Conservation (phyloP, 164 flowering plant genomes). For the Magnolia officinalis region DNA sequence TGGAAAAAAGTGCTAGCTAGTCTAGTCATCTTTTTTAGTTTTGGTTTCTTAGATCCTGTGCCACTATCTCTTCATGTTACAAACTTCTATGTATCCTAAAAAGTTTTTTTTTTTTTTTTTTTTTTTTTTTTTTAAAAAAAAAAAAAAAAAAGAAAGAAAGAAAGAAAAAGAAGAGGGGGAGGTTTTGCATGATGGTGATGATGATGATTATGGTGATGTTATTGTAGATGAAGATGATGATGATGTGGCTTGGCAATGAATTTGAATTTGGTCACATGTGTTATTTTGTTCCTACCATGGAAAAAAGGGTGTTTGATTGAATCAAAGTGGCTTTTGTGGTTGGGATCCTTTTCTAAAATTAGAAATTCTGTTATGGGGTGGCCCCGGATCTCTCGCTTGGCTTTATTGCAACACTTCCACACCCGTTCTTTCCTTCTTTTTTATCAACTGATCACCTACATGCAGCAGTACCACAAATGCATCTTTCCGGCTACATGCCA, state of each 20-base stretch:
- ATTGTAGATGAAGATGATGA: neutral
- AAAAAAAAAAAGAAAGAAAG: too few species aligned
- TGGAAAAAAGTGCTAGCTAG: neutral
- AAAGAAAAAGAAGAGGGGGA: neutral
- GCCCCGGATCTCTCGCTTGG: neutral
- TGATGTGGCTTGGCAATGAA: constrained; percentile 7
- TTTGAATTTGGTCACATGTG: neutral
- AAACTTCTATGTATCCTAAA: neutral
- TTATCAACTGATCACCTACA: too few species aligned
- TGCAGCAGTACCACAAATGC: too few species aligned
- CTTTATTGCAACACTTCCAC: neutral
- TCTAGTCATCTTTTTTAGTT: neutral
- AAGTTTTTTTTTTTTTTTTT: too few species aligned
- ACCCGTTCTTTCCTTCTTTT: neutral
- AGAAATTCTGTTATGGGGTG: constrained; percentile 3
- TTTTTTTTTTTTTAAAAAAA: too few species aligned
- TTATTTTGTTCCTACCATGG: neutral
- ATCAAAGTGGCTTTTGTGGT: constrained; percentile 12
- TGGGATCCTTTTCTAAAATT: constrained; percentile 21
- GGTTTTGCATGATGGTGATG: neutral
- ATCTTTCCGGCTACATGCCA: too few species aligned
- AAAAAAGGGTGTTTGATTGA: constrained; percentile 3
- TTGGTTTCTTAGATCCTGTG: neutral
- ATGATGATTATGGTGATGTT: constrained; percentile 6
- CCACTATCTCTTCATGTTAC: neutral